Conservation (phyloP, 345 rosid genomes). For the Physaria fendleri region DNA sequence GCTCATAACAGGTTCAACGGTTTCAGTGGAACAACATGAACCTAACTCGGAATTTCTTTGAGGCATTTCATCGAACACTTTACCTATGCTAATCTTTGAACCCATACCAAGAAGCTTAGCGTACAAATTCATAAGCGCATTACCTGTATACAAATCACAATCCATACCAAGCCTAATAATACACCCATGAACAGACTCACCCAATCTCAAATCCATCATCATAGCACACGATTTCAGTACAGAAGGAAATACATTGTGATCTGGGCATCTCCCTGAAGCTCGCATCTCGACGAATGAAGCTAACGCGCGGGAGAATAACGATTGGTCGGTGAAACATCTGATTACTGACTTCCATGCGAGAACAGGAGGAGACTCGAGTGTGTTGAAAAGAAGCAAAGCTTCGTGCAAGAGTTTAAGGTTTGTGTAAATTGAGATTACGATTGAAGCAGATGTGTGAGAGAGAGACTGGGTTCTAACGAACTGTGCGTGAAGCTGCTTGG, state of each 20-base stretch:
- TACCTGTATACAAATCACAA: constrained; percentile 58
- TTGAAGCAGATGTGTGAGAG: constrained; percentile 33
- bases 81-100: constrained; percentile 6
- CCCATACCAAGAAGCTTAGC: constrained; percentile 41
- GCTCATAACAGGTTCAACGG: neutral
- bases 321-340: constrained; percentile 49
- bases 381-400: constrained; percentile 43
- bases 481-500: constrained; percentile 69
- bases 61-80: constrained; percentile 43
- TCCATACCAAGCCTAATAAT: constrained; percentile 55
- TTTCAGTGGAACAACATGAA: neutral
- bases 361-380: constrained; percentile 44
- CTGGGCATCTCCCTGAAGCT: constrained; percentile 50
- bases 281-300: constrained; percentile 50
- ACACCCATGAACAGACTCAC: constrained; percentile 74
- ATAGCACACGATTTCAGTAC: constrained; percentile 59
- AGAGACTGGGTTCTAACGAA: constrained; percentile 42
- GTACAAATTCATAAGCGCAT: constrained; percentile 89
- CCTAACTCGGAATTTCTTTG: neutral
- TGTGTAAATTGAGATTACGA: constrained; percentile 55
- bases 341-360: constrained; percentile 76
- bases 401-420: constrained; percentile 47
- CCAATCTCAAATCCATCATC: constrained; percentile 48
- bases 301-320: constrained; percentile 39
- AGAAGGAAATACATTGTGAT: constrained; percentile 64